Conservation (phyloP, 805 yeast genomes). For the Nadsonia fulvescens region DNA sequence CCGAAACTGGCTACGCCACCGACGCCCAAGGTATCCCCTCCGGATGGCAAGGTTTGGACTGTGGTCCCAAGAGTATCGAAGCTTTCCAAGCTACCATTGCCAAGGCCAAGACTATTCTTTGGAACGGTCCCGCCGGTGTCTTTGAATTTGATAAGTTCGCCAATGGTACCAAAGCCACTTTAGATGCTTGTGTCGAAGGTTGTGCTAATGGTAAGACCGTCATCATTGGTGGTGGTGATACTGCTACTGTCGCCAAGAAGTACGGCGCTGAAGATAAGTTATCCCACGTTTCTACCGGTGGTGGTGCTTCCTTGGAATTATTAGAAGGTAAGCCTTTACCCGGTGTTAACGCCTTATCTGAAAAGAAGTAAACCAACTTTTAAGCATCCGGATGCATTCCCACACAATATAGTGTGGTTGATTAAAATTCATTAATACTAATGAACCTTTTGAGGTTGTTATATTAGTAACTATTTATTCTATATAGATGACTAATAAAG, state of each 20-base stretch:
- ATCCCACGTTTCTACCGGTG: slow-evolving; percentile 98
- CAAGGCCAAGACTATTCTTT: slow-evolving; percentile 91
- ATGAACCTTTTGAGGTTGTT: too few species aligned
- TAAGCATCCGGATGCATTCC: too few species aligned
- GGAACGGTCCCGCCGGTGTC: slow-evolving; percentile 99
- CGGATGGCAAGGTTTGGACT: slow-evolving; percentile 89
- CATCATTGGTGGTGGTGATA: slow-evolving; percentile 97
- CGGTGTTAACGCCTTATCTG: slow-evolving; percentile 87
- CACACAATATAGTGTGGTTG: too few species aligned
- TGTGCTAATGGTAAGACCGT: slow-evolving; percentile 85
- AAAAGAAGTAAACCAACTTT: slow-evolving; percentile 38
- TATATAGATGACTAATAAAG: too few species aligned
- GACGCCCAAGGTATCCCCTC: slow-evolving; percentile 88
- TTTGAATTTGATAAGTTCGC: slow-evolving; percentile 92
- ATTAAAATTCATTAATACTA: too few species aligned
- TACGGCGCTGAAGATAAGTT: slow-evolving; percentile 91
- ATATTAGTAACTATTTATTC: too few species aligned
- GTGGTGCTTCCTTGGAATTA: slow-evolving; percentile 98
- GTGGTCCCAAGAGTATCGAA: slow-evolving; percentile 77
- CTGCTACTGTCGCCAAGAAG: slow-evolving; percentile 97
- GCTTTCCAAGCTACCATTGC: slow-evolving; percentile 69
- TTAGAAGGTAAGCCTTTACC: slow-evolving; percentile 98
- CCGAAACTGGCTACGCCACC: slow-evolving; percentile 67
- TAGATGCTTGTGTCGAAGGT: slow-evolving; percentile 75
- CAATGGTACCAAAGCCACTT: slow-evolving; percentile 74